Evolutionary conservation across 2,329 filamentous ascomycete genomes (phyloP).

Genomic region (Knoxdaviesia capensis): DNA sequence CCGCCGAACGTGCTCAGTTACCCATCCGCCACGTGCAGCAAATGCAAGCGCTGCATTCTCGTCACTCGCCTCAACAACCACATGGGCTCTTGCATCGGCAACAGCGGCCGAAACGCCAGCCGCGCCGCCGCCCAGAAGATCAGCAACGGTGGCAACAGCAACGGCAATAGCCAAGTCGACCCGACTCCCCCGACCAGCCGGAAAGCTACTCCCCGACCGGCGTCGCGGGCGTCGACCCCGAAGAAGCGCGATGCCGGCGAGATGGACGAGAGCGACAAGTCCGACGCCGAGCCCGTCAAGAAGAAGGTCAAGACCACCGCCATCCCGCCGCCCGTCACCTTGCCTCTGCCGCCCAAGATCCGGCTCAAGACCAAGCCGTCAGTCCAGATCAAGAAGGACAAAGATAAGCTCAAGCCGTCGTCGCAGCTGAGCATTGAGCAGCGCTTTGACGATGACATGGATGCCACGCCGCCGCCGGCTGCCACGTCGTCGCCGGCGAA

Average conservation of each 20-base stretch:
- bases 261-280: constrained; percentile 31
- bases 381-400: constrained; percentile 27
- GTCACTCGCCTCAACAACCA: constrained; percentile 47
- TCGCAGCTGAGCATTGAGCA: constrained; percentile 30
- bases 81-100: constrained; percentile 48
- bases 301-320: constrained; percentile 31
- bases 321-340: not conserved
- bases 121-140: constrained; percentile 43
- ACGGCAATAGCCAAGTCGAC: constrained; percentile 28
- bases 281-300: constrained; percentile 28
- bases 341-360: constrained; percentile 10
- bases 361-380: constrained; percentile 34
- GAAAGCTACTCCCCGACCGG: constrained; percentile 37
- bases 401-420: constrained; percentile 32
- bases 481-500: constrained; percentile 11
- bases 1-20: constrained; percentile 43
- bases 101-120: constrained; percentile 42
- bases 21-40: constrained; percentile 45
- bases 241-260: constrained; percentile 36
- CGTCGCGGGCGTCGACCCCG: constrained; percentile 31
- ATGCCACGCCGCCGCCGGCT: constrained; percentile 14
- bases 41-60: constrained; percentile 45
- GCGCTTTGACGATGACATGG: constrained; percentile 6
- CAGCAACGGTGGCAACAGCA: constrained; percentile 28
- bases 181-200: constrained; percentile 41